These are phyloP conservation scores for Podaxis sp. DNA, from an alignment of 768 basidiomycete species.

Conservation along the genomic window DNA sequence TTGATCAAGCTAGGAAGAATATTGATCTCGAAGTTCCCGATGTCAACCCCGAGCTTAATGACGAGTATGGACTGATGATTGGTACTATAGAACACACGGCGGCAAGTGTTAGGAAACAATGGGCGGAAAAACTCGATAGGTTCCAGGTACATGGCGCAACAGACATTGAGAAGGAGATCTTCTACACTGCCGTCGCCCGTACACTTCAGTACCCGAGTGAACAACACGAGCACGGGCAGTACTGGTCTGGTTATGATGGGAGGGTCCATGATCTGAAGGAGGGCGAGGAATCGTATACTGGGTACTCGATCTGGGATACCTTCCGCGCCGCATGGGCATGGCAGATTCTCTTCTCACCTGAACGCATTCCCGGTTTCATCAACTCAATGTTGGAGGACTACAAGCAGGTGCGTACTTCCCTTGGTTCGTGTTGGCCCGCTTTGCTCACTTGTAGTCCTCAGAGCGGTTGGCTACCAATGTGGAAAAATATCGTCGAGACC, in stretches of 20 bases:
- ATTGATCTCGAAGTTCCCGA: conserved; percentile 38
- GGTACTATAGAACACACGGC: conserved; percentile 53
- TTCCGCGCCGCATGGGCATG: conserved; percentile 80
- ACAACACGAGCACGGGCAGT: conserved; percentile 60
- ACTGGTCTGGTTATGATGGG: conserved; percentile 81
- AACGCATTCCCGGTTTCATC: conserved; percentile 75
- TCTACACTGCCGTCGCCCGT: conserved; percentile 67
- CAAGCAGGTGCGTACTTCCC: conserved; percentile 45
- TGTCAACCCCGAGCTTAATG: neutral
- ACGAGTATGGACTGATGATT: neutral
- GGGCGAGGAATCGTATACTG: conserved; percentile 67
- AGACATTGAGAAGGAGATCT: conserved; percentile 36
- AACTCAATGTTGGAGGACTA: conserved; percentile 82
- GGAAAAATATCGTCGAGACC: conserved; percentile 87
- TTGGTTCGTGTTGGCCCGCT: neutral
- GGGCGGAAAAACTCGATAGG: conserved; percentile 58
- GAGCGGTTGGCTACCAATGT: conserved; percentile 89
- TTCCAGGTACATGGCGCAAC: conserved; percentile 49
- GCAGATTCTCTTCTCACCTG: conserved; percentile 75
- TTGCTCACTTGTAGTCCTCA: conserved; percentile 16
- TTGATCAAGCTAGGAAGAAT: conserved; percentile 60
- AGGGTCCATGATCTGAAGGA: conserved; percentile 45
- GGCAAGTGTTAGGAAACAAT: conserved; percentile 43
- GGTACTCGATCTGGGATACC: conserved; percentile 82
- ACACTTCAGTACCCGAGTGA: conserved; percentile 78